Evolutionary conservation across 2,329 filamentous ascomycete species (phyloP).

Genomic region (Bipolaris victoriae): DNA sequence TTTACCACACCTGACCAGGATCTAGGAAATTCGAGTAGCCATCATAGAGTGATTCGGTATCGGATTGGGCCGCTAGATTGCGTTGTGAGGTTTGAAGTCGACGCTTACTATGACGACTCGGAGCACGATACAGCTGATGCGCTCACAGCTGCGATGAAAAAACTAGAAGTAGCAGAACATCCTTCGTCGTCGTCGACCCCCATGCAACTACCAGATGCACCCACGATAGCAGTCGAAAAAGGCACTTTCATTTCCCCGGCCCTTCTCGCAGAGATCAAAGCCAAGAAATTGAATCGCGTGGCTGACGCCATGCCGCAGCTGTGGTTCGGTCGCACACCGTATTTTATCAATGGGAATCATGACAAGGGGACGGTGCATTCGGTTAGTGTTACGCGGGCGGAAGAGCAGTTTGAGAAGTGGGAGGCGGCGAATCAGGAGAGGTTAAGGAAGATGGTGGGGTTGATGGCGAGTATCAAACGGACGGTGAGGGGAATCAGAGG

Average conservation of each 20-base stretch:
- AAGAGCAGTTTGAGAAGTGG: conserved; percentile 18
- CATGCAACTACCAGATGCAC: not conserved
- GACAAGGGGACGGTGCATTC: conserved; percentile 17
- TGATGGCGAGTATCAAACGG: conserved; percentile 21
- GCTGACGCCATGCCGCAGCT: conserved; percentile 23
- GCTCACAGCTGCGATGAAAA: conserved; percentile 6
- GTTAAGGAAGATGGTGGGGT: conserved; percentile 26
- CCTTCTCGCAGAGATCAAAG: conserved; percentile 29
- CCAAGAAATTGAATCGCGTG: conserved; percentile 5
- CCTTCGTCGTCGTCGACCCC: not conserved
- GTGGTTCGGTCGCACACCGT: conserved; percentile 32
- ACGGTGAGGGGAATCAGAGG: conserved; percentile 1
- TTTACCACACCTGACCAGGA: conserved; percentile 30
- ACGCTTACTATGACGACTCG: conserved; percentile 25
- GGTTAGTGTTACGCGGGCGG: conserved; percentile 8
- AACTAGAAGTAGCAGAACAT: conserved; percentile 2
- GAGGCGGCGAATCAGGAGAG: conserved; percentile 21
- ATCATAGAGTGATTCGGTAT: conserved; percentile 30
- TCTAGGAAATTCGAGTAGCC: conserved; percentile 23
- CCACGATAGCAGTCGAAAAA: conserved; percentile 4
- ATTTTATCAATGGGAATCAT: conserved; percentile 26
- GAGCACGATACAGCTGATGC: not conserved
- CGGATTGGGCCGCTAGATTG: conserved; percentile 21
- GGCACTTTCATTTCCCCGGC: conserved; percentile 10
- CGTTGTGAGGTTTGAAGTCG: conserved; percentile 29